Percentiles rank a stretch among this genome's conserved stretches.
These are phyloP conservation scores for Spongospora subterranea DNA, from an alignment of 208 protist genomes.

Conservation along the genomic window DNA sequence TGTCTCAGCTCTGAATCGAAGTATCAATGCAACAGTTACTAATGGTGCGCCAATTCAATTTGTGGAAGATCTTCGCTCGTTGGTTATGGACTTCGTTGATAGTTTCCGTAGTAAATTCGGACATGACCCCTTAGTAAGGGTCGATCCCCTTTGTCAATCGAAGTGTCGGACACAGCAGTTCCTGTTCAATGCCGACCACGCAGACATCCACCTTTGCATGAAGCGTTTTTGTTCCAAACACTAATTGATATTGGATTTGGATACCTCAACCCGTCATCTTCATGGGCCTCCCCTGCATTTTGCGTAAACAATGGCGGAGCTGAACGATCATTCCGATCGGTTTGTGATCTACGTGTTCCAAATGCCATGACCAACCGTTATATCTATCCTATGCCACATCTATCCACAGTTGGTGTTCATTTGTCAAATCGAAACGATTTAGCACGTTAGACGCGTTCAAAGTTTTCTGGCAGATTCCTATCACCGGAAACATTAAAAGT, in stretches of 20 bases:
- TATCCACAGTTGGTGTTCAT: not conserved
- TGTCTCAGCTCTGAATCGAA: not conserved
- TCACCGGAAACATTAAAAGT: not conserved
- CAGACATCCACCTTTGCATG: not conserved
- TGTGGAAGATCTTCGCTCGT: not conserved
- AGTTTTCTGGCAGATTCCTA: conserved; percentile 50
- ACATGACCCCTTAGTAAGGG: not conserved
- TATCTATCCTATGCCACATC: conserved; percentile 25
- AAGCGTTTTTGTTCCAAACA: not conserved
- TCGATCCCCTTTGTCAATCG: no score
- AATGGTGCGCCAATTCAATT: not conserved
- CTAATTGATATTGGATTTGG: conserved; percentile 9
- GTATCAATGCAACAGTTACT: not conserved
- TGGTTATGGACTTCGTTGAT: not conserved
- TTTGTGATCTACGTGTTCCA: conserved; percentile 7
- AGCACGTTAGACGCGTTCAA: conserved; percentile 7
- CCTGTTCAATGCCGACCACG: not conserved
- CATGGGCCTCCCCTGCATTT: conserved; percentile 22
- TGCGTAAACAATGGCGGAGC: not conserved
- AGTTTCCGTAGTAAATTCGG: not conserved
- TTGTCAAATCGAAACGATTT: not conserved
- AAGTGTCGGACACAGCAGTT: no score
- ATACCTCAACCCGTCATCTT: conserved; percentile 14
- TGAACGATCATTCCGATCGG: not conserved
- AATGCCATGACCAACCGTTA: not conserved